These are phyloP conservation scores for Yarrowia galli DNA, from an alignment of 1,139 yeast genomes.

Conservation along the genomic window DNA sequence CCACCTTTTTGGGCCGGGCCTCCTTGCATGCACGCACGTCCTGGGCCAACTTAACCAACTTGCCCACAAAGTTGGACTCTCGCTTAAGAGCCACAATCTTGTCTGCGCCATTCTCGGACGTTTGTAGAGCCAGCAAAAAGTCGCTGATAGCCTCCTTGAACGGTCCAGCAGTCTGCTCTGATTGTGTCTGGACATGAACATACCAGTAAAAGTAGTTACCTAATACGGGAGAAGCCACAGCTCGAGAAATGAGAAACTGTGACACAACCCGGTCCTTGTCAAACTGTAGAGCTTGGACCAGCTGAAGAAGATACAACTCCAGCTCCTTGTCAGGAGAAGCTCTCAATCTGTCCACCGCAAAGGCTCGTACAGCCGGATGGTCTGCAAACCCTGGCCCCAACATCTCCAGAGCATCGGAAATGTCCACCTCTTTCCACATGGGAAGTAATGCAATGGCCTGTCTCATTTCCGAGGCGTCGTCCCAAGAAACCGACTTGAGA, in stretches of 20 bases:
- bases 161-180: slow-evolving; percentile 22
- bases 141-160: slow-evolving; percentile 44
- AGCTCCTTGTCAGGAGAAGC: slow-evolving; percentile 82
- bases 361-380: slow-evolving; percentile 64
- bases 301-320: slow-evolving; percentile 80
- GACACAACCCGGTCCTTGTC: slow-evolving; percentile 52
- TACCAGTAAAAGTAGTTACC: slow-evolving; percentile 94
- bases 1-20: slow-evolving; percentile 64
- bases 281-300: slow-evolving; percentile 91
- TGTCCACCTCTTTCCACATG: slow-evolving; percentile 78
- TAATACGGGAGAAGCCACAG: slow-evolving; percentile 67
- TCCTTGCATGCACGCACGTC: slow-evolving; percentile 60
- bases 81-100: slow-evolving; percentile 48
- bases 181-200: slow-evolving; percentile 74
- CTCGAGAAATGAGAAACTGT: slow-evolving; percentile 75
- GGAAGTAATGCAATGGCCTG: slow-evolving; percentile 72
- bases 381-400: slow-evolving; percentile 74
- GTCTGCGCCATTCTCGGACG: slow-evolving; percentile 23
- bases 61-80: slow-evolving; percentile 57
- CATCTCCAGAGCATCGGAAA: slow-evolving; percentile 91
- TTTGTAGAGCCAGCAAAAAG: slow-evolving; percentile 48
- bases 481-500: slow-evolving; percentile 87
- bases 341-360: slow-evolving; percentile 85
- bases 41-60: slow-evolving; percentile 55
- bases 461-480: slow-evolving; percentile 76